These are phyloP conservation scores for Starmerella lactis-condensi DNA, from an alignment of 805 yeast genomes.

Conservation along the genomic window DNA sequence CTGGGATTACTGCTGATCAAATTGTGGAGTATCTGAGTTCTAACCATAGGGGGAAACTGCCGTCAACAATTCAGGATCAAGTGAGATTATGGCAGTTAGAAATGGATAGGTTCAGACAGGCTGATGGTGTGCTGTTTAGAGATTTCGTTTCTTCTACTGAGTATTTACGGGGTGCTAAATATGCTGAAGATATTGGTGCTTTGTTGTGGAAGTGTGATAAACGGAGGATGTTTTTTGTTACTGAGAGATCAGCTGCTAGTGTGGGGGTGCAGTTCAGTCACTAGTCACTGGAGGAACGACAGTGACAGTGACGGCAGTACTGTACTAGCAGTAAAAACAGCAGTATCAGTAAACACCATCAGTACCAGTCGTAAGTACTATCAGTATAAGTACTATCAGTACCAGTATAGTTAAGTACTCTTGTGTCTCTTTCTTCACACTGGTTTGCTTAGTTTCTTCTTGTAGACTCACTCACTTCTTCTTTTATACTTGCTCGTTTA, in stretches of 20 bases:
- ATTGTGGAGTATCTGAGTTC: constrained; percentile 72
- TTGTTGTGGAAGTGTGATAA: constrained; percentile 66
- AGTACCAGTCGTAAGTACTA: too few species aligned
- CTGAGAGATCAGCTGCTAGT: too few species aligned
- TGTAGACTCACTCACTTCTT: too few species aligned
- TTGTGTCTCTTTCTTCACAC: too few species aligned
- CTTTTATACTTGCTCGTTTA: too few species aligned
- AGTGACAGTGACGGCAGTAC: too few species aligned
- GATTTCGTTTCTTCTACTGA: constrained; percentile 68
- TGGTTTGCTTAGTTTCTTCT: too few species aligned
- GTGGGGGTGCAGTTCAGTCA: constrained; percentile 66
- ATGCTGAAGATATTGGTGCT: constrained; percentile 84
- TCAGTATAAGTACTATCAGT: too few species aligned
- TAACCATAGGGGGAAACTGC: constrained; percentile 68
- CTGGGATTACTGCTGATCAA: constrained; percentile 91
- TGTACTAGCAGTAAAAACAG: too few species aligned
- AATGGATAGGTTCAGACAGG: constrained; percentile 73
- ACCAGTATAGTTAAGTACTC: too few species aligned
- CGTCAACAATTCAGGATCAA: constrained; percentile 95
- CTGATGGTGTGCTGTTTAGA: constrained; percentile 70
- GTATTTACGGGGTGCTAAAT: constrained; percentile 48
- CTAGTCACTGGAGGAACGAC: too few species aligned
- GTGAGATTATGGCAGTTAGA: constrained; percentile 92
- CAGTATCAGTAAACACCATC: too few species aligned
- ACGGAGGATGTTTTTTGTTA: constrained; percentile 63